phyloP scores from a whole-genome alignment of 306 rosid species.

The Cucumis hystrix region DNA sequence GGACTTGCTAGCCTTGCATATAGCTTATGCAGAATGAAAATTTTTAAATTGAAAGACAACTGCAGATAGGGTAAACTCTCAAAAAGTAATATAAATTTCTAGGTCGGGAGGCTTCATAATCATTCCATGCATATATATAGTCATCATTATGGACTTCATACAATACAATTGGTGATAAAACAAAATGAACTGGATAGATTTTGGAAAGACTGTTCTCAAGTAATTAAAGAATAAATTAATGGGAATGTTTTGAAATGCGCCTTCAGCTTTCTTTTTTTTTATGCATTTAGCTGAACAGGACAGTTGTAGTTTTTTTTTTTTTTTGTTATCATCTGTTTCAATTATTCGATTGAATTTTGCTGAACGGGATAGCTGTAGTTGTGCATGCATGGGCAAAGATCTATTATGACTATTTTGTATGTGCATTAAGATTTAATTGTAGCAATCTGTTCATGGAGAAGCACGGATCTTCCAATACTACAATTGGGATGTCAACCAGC shows the following conservation, averaged over 20 bases:
- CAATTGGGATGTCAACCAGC: background rate
- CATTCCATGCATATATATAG: background rate
- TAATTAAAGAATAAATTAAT: background rate
- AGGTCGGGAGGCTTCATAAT: background rate
- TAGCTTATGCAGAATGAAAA: background rate
- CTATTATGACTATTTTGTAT: background rate
- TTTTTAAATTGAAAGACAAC: background rate
- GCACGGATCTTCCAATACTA: background rate
- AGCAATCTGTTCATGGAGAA: constrained; percentile 1
- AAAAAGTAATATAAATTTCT: background rate
- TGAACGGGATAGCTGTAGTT: too few species aligned
- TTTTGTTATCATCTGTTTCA: background rate
- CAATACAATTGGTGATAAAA: background rate
- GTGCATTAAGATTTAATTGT: background rate
- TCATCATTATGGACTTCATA: background rate
- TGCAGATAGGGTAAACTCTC: background rate
- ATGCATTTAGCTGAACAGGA: too few species aligned
- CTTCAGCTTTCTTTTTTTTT: background rate
- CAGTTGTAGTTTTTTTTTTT: too few species aligned
- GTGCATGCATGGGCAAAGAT: too few species aligned
- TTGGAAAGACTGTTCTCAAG: background rate
- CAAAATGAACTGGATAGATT: background rate
- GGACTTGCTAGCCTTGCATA: background rate
- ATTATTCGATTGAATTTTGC: too few species aligned
- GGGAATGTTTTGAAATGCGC: background rate